Percentiles rank a stretch among this genome's conserved stretches.
Conservation (phyloP, 345 rosid genomes). For the Ricinus communis region DNA sequence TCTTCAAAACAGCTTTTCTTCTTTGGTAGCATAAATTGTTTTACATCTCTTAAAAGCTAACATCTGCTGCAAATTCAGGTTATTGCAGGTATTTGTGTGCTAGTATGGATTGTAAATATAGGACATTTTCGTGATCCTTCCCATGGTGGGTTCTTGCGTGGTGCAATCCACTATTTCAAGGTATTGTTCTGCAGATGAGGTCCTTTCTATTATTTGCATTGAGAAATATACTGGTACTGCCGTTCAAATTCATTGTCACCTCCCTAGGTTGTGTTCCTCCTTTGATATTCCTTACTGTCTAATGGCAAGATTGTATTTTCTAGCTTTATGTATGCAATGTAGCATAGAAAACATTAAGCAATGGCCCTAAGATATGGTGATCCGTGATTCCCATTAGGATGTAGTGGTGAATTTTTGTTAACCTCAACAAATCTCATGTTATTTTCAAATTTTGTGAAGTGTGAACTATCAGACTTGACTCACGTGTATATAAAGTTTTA, state of each 20-base stretch:
- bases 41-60: not conserved
- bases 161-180: conserved; percentile 98
- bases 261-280: not conserved
- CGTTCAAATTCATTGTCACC: not conserved
- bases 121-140: conserved; percentile 96
- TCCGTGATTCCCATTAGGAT: not conserved
- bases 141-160: conserved; percentile 92
- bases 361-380: not conserved
- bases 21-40: not conserved
- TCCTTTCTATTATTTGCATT: not conserved
- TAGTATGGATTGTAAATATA: conserved; percentile 98
- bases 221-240: not conserved
- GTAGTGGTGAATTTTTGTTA: not conserved
- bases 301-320: not conserved
- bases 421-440: not conserved
- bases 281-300: not conserved
- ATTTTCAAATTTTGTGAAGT: not conserved
- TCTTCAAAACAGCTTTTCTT: not conserved
- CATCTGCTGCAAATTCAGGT: conserved; percentile 51
- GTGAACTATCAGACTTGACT: not conserved
- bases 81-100: conserved; percentile 93
- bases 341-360: not conserved
- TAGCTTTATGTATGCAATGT: not conserved
- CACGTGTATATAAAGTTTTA: too few relatives aligned
- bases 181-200: conserved; percentile 34